Conservation (phyloP, 768 basidiomycete species). For the Holtermanniella nyarrowii region DNA sequence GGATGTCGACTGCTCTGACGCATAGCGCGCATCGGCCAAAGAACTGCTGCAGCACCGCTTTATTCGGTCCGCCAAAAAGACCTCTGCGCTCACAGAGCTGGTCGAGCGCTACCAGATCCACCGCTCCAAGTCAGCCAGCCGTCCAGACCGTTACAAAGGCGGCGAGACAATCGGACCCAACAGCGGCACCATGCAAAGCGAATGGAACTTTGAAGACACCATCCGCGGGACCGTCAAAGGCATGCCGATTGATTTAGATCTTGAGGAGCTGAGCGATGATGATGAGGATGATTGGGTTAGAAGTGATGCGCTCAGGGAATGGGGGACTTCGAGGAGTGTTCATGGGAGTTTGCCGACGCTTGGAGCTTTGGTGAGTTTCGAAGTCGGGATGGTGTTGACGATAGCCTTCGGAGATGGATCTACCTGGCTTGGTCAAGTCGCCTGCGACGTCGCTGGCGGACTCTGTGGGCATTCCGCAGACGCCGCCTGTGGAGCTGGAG, state of each 20-base stretch:
- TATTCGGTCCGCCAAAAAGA: constrained; percentile 72
- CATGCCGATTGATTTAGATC: constrained; percentile 20
- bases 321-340: background rate
- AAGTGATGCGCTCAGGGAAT: background rate
- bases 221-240: constrained; percentile 35
- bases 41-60: constrained; percentile 91
- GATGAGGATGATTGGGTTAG: constrained; percentile 14
- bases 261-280: constrained; percentile 20
- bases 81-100: constrained; percentile 71
- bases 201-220: constrained; percentile 74
- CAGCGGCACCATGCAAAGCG: constrained; percentile 64
- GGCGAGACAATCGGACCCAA: constrained; percentile 14
- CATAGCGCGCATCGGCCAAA: constrained; percentile 75
- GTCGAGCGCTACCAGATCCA: constrained; percentile 79
- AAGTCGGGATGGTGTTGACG: background rate
- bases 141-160: constrained; percentile 28
- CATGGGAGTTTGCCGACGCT: background rate
- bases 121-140: constrained; percentile 43
- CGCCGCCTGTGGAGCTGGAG: constrained; percentile 60
- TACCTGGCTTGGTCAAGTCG: constrained; percentile 43
- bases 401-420: constrained; percentile 45
- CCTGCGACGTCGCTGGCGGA: constrained; percentile 30
- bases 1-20: constrained; percentile 15
- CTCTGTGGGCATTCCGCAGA: constrained; percentile 43
- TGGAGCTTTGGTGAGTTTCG: background rate